A percentile compares a stretch with the other conserved stretches of the same genome.
Conservation (phyloP, 192 early-diverging fungal genomes). For the Thamnidium elegans region DNA sequence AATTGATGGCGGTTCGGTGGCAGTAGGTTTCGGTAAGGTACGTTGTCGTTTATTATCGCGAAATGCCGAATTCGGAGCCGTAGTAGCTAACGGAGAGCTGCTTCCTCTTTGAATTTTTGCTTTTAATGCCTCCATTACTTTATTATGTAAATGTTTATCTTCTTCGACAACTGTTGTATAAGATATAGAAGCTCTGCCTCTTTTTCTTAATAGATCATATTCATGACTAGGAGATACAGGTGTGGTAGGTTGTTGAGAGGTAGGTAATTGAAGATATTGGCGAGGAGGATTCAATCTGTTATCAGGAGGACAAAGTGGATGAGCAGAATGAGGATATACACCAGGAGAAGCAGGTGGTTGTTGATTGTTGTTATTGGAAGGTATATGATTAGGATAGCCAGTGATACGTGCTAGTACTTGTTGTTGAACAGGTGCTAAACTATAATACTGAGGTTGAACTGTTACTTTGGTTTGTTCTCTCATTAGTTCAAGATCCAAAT, state of each 20-base stretch:
- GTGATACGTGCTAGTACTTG: conserved; percentile 34
- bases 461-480: conserved; percentile 22
- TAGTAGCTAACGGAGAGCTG: background rate
- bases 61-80: background rate
- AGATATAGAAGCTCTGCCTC: conserved; percentile 13
- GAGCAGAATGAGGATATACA: conserved; percentile 30
- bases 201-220: background rate
- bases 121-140: conserved; percentile 39
- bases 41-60: conserved; percentile 10
- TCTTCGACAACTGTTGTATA: background rate
- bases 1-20: background rate
- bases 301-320: conserved; percentile 27
- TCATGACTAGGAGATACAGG: conserved; percentile 17
- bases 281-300: conserved; percentile 10
- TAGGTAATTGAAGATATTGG: conserved; percentile 5
- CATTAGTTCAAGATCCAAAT: conserved; percentile 32
- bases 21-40: conserved; percentile 9
- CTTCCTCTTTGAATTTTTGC: conserved; percentile 35
- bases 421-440: conserved; percentile 30
- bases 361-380: conserved; percentile 1
- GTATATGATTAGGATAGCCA: conserved; percentile 13
- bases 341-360: conserved; percentile 20
- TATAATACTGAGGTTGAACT: conserved; percentile 3
- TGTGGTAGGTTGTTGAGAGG: conserved; percentile 14
- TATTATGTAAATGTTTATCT: conserved; percentile 23